Evolutionary conservation across 2,329 filamentous ascomycete species (phyloP), one percentile per base, ranked within the genome.

Genomic region (Beauveria varroae): DNA sequence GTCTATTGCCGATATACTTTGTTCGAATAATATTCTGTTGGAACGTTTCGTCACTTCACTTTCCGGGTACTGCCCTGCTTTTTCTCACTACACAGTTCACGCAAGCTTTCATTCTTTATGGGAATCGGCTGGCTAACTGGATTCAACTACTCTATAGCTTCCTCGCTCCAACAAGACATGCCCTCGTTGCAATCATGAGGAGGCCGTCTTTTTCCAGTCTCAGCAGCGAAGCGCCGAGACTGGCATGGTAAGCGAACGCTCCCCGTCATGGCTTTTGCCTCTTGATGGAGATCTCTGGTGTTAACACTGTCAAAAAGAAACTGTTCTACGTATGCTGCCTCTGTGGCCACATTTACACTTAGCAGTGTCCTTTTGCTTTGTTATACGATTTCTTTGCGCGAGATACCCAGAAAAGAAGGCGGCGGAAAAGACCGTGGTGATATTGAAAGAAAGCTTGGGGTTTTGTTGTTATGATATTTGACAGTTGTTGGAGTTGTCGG

Each of bases 181-280:
- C 78, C 91, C 92, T 57, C 83, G 81, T 68, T 99, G 96, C 81
- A 83, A 84, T 67, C 89, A 95, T 74, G 86, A 86, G 68, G 93
- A 98, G 77, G 92, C 93, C 51, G 96, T 99, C 63, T 99, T 96
- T 79, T 99, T 99, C 81, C 95, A 99, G 79, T 97, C 93, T 64
- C 95, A 99, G 74, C 93, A 98, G 79, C 89, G 95, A 76, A 96
- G 89, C 68, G 91, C 91, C 54, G 93, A 98, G 76, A 99, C 95
- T 50, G 95, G 95, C 79, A 99, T 99, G 95, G 95, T 98, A 77
- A 81, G 89, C 70, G 58, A 51, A 22, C 61, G 9, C 9, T 26
- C 47, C 43, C 43, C 18, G 10, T 28, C 61, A 12, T 26, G 37
- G 24, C 47, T 37, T 47, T 28, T 26, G 12, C n/a, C 22, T n/a